These are phyloP conservation scores for Backusella liffmaniae DNA, from an alignment of 192 early-diverging fungal genomes.

Conservation along the genomic window DNA sequence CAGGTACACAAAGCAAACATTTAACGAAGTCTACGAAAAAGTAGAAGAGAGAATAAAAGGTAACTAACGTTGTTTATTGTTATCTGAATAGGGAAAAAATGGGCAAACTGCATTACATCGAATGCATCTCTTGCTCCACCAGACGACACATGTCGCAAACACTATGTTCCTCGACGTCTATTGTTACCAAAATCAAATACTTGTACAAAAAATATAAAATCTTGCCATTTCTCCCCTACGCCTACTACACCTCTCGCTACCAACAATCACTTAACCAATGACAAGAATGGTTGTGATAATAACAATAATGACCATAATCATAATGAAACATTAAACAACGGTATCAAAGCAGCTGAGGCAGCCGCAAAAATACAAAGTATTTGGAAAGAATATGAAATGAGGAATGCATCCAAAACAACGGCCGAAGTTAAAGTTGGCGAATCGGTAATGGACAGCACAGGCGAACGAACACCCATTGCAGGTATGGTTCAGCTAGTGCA, in stretches of 20 bases:
- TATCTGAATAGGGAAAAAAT: not conserved
- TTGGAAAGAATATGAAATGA: constrained; percentile 12
- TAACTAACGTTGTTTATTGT: not conserved
- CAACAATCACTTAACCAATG: not conserved
- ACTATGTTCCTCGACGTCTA: constrained; percentile 17
- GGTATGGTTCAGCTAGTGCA: constrained; percentile 24
- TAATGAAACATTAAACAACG: not conserved
- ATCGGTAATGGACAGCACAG: not conserved
- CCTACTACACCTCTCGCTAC: not conserved
- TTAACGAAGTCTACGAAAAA: not conserved
- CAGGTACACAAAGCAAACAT: constrained; percentile 10
- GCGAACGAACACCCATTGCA: constrained; percentile 1
- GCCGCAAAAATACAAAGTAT: constrained; percentile 11
- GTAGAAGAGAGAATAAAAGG: not conserved
- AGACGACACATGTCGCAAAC: constrained; percentile 12
- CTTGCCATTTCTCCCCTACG: not conserved
- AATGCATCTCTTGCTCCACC: constrained; percentile 16
- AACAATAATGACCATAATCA: not conserved
- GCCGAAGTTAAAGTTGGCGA: not conserved
- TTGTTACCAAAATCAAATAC: not conserved
- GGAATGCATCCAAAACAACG: not conserved
- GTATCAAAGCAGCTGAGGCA: not conserved
- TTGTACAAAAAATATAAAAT: not conserved
- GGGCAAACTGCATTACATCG: constrained; percentile 13
- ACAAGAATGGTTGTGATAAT: not conserved